phyloP scores from a whole-genome alignment of 31 red algal species.

The Bonnemaisonia californica region DNA sequence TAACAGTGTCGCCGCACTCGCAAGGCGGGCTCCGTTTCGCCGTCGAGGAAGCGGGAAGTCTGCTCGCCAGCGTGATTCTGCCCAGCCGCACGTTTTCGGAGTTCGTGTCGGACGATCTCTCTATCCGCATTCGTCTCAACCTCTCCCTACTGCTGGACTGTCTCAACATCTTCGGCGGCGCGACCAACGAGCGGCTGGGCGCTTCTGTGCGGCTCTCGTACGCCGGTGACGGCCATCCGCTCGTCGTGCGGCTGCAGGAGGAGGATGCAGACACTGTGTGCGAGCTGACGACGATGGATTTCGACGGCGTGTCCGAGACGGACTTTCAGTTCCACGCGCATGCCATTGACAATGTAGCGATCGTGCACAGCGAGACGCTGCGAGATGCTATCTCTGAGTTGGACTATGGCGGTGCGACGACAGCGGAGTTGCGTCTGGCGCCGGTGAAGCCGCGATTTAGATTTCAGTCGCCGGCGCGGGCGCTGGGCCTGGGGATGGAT shows the following conservation, averaged over 20 bases:
- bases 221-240: slow-evolving; percentile 41
- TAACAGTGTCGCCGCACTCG: slow-evolving; percentile 16
- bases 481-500: not conserved
- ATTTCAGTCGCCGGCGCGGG: slow-evolving; percentile 56
- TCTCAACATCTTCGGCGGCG: slow-evolving; percentile 56
- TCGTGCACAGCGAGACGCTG: slow-evolving; percentile 42
- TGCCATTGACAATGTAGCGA: slow-evolving; percentile 25
- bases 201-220: slow-evolving; percentile 41
- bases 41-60: slow-evolving; percentile 27
- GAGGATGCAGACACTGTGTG: slow-evolving; percentile 37
- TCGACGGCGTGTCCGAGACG: not conserved
- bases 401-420: slow-evolving; percentile 65
- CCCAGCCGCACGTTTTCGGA: slow-evolving; percentile 30
- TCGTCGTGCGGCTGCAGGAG: slow-evolving; percentile 46
- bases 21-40: slow-evolving; percentile 47
- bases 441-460: slow-evolving; percentile 40
- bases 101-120: not conserved
- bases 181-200: slow-evolving; percentile 4
- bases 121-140: slow-evolving; percentile 20
- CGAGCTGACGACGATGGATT: slow-evolving; percentile 33
- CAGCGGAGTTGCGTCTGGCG: slow-evolving; percentile 51
- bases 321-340: slow-evolving; percentile 45
- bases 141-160: slow-evolving; percentile 61
- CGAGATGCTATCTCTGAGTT: slow-evolving; percentile 68
- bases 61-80: slow-evolving; percentile 49